Base-by-base conservation (phyloP, 2,329 filamentous ascomycete genomes). In the Aschersonia sp. region DNA sequence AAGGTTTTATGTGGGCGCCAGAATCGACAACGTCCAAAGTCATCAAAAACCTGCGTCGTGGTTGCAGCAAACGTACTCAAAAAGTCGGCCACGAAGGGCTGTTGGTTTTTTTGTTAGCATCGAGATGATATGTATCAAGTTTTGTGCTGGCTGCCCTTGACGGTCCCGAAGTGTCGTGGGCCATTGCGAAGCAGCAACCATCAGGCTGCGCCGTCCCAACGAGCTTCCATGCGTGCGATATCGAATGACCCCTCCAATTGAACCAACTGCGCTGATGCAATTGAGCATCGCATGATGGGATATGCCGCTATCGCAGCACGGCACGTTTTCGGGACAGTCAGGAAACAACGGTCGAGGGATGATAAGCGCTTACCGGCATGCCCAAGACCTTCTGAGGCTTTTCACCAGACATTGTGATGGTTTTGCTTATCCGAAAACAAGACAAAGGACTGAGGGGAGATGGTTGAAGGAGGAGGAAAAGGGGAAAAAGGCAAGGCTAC, bases 71-170 rank as follows among this genome's bases (percentile, higher is more conserved):
- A 92, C 89, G 66, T 94, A 94, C 88, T 97, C 81, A 97, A 69
- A 82, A 97, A 97, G 78, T 97, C 90, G 67, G 94, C 87, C 68
- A 95, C 66, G 80, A 97, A 97, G 70, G 87, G 86, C 83, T 94
- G 64, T 55, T 52, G 49, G 41, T 52, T 48, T 22, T 22, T 22
- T 22, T 22, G 22, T 22, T 3, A 22, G 22, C 22, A 22, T 22
- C 22, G 22, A 22, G 2, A 22, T 22, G 22, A 22, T 22, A 22
- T 22, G 22, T 22, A 22, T 22, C 22, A 22, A 22, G 2, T 22
- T 22, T 22, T 22, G 22, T 22, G 22, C 22, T 22, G 22, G 22
- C 22, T 22, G 22, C 22, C 22, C 22, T 22, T 22, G 22, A 22
- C 22, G 22, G 22, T 22, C 22, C 22, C 22, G 22, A 22, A 22